Conservation (phyloP, 768 basidiomycete genomes). For the Termitomyces sp. region DNA sequence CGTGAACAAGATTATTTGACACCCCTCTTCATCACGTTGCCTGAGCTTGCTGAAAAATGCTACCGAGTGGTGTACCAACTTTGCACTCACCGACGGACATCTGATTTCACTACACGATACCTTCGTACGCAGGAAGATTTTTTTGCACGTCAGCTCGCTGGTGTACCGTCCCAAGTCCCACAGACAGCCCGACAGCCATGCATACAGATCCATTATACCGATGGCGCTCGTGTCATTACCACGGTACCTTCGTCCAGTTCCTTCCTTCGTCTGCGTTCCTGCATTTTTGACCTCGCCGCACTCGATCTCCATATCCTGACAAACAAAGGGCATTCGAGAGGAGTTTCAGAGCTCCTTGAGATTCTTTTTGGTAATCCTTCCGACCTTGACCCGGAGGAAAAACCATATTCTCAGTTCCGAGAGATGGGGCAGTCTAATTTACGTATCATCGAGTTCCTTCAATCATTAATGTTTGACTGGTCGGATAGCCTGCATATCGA, state of each 20-base stretch:
- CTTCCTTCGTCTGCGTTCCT: constrained; percentile 79
- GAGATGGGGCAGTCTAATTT: constrained; percentile 80
- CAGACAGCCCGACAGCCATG: constrained; percentile 39
- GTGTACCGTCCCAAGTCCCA: constrained; percentile 63
- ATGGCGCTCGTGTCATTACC: constrained; percentile 64
- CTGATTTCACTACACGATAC: constrained; percentile 77
- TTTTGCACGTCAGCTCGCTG: constrained; percentile 79
- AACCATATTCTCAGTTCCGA: constrained; percentile 51
- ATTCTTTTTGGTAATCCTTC: constrained; percentile 71
- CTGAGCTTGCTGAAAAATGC: constrained; percentile 78
- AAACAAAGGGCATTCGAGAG: constrained; percentile 68
- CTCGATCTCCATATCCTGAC: constrained; percentile 87
- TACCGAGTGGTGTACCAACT: constrained; percentile 82
- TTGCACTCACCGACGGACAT: constrained; percentile 81
- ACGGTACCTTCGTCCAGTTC: constrained; percentile 64
- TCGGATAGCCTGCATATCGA: constrained; percentile 62
- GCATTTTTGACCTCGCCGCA: constrained; percentile 79
- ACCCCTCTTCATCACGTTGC: constrained; percentile 60
- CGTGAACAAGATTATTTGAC: constrained; percentile 24
- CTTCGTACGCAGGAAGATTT: constrained; percentile 86
- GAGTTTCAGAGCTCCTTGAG: constrained; percentile 68
- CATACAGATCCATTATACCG: constrained; percentile 61
- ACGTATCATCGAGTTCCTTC: constrained; percentile 82
- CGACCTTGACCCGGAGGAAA: constrained; percentile 43
- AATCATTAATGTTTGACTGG: constrained; percentile 88